Percentiles rank a stretch among this genome's conserved stretches.
These are phyloP conservation scores for Fusarium goolgardi DNA, from an alignment of 2,329 filamentous ascomycete genomes.

Conservation along the genomic window DNA sequence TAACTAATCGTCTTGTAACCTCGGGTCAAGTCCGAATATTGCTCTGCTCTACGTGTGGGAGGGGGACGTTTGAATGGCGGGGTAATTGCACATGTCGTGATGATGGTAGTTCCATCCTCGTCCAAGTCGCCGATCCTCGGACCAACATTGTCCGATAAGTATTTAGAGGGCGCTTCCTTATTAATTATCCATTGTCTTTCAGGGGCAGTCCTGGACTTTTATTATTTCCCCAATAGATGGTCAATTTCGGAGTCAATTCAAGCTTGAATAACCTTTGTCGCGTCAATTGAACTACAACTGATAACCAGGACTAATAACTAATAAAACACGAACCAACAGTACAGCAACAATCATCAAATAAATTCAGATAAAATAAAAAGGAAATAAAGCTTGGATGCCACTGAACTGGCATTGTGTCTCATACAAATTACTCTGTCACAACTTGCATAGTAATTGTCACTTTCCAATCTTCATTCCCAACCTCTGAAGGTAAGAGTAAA, in stretches of 20 bases:
- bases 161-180: conserved; percentile 16
- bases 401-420: neutral
- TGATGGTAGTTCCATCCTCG: conserved; percentile 11
- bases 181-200: too few species aligned
- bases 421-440: neutral
- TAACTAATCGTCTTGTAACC: conserved; percentile 16
- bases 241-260: too few species aligned
- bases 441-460: neutral
- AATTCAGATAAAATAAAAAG: neutral
- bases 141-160: conserved; percentile 10
- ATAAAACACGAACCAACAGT: too few species aligned
- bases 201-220: too few species aligned
- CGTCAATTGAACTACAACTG: neutral
- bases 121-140: conserved; percentile 35
- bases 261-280: neutral
- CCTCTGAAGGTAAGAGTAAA: conserved; percentile 42
- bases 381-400: neutral
- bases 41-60: conserved; percentile 18
- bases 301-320: neutral
- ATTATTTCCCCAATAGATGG: too few species aligned
- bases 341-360: neutral
- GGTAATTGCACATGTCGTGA: conserved; percentile 39
- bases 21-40: conserved; percentile 24
- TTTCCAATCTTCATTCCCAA: conserved; percentile 35
- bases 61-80: conserved; percentile 29